Conservation (phyloP, 768 basidiomycete species). For the Tremella yokohamensis region DNA sequence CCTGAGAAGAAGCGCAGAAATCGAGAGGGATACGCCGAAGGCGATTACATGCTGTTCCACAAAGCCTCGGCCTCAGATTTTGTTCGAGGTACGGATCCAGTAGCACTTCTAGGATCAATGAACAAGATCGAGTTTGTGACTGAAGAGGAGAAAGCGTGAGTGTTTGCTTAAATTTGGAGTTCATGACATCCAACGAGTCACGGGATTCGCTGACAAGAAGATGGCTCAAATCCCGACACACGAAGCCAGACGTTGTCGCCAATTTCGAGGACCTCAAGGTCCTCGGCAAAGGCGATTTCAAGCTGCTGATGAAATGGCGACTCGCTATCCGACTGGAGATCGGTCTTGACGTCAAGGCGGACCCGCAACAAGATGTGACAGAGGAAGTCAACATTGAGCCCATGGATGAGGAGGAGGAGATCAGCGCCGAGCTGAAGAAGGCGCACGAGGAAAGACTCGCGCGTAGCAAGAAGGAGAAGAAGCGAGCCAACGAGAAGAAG, state of each 20-base stretch:
- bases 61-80: constrained; percentile 67
- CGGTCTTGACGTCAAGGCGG: constrained; percentile 76
- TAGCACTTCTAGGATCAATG: constrained; percentile 65
- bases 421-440: constrained; percentile 85
- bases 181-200: constrained; percentile 3
- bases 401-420: constrained; percentile 81
- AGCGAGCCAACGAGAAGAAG: constrained; percentile 83
- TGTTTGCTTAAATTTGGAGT: constrained; percentile 52
- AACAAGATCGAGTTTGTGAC: constrained; percentile 74
- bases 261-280: constrained; percentile 92
- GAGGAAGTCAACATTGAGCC: constrained; percentile 59
- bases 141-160: constrained; percentile 69
- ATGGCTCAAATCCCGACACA: constrained; percentile 70
- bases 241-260: constrained; percentile 72
- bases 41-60: constrained; percentile 85
- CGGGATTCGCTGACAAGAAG: constrained; percentile 51
- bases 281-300: constrained; percentile 96
- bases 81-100: constrained; percentile 65
- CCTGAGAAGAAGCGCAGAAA: constrained; percentile 93
- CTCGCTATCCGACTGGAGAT: constrained; percentile 80
- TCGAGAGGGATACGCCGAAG: constrained; percentile 92
- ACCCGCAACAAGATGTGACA: constrained; percentile 67
- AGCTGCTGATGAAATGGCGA: constrained; percentile 86
- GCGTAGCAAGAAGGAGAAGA: constrained; percentile 71
- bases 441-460: constrained; percentile 70